phyloP scores from a whole-genome alignment of 306 rosid genomes.

The Nissolia schottii region DNA sequence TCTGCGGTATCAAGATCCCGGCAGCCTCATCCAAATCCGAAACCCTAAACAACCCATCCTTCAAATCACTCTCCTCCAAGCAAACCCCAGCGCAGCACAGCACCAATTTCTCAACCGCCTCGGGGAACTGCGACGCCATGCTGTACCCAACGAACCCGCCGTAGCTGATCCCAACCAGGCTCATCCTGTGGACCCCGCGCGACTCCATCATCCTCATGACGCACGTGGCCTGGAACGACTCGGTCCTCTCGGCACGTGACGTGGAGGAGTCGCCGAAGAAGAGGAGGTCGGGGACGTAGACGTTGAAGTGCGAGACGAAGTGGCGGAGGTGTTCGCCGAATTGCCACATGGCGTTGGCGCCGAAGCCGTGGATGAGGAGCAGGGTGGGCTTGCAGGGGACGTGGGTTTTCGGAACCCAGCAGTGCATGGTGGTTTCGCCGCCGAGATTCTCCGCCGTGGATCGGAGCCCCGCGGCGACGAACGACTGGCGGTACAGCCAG shows the following conservation, averaged over 20 bases:
- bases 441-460: slow-evolving; percentile 45
- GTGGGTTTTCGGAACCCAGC: slow-evolving; percentile 59
- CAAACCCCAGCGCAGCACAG: slow-evolving; percentile 72
- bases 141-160: slow-evolving; percentile 74
- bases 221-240: slow-evolving; percentile 56
- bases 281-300: slow-evolving; percentile 73
- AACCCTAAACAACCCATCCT: slow-evolving; percentile 53
- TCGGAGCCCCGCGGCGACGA: slow-evolving; percentile 55
- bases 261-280: slow-evolving; percentile 71
- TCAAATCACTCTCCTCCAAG: slow-evolving; percentile 62
- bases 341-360: slow-evolving; percentile 89
- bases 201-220: slow-evolving; percentile 47
- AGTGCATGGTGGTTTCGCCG: slow-evolving; percentile 65
- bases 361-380: slow-evolving; percentile 69
- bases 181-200: slow-evolving; percentile 39
- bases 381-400: slow-evolving; percentile 41
- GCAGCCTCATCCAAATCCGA: slow-evolving; percentile 57
- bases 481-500: slow-evolving; percentile 50
- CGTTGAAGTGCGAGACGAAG: slow-evolving; percentile 41
- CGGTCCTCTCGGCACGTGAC: slow-evolving; percentile 42
- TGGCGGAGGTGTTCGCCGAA: slow-evolving; percentile 49
- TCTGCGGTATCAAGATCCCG: slow-evolving; percentile 61
- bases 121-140: slow-evolving; percentile 58
- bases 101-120: slow-evolving; percentile 49
- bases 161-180: slow-evolving; percentile 70